These are phyloP conservation scores for Themeda triandra DNA, from an alignment of 176 grass and related monocot genomes.

Conservation along the genomic window DNA sequence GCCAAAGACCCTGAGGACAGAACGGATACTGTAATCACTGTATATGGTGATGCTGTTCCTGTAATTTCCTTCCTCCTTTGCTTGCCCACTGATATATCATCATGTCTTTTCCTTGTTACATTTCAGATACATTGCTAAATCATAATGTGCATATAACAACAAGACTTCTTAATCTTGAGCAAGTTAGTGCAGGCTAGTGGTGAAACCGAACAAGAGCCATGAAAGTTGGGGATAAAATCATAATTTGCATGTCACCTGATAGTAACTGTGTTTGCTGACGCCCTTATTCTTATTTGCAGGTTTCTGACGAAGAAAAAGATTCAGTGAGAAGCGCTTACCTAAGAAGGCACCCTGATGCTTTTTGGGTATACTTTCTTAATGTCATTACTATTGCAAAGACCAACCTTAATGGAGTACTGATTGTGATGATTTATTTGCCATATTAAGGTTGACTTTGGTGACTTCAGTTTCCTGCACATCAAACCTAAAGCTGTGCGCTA, in stretches of 20 bases:
- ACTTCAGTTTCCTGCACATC: conserved; percentile 80
- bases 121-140: neutral
- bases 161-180: neutral
- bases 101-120: neutral
- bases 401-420: conserved; percentile 4
- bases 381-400: neutral
- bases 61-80: conserved; percentile 37
- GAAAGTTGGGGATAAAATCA: neutral
- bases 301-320: conserved; percentile 65
- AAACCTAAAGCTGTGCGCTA: conserved; percentile 77
- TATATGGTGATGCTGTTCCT: conserved; percentile 76
- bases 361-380: conserved; percentile 67
- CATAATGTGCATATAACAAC: neutral
- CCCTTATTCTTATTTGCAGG: conserved; percentile 26
- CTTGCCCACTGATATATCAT: neutral
- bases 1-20: conserved; percentile 91
- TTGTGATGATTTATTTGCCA: neutral
- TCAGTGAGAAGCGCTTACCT: conserved; percentile 65
- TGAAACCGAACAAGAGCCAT: neutral
- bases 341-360: conserved; percentile 77
- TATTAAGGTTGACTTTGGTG: conserved; percentile 95
- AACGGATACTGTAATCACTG: conserved; percentile 92
- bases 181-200: neutral
- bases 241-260: neutral
- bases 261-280: neutral